Base-by-base conservation (phyloP, 352 stramenopile genomes). In the Pythium sp. region DNA sequence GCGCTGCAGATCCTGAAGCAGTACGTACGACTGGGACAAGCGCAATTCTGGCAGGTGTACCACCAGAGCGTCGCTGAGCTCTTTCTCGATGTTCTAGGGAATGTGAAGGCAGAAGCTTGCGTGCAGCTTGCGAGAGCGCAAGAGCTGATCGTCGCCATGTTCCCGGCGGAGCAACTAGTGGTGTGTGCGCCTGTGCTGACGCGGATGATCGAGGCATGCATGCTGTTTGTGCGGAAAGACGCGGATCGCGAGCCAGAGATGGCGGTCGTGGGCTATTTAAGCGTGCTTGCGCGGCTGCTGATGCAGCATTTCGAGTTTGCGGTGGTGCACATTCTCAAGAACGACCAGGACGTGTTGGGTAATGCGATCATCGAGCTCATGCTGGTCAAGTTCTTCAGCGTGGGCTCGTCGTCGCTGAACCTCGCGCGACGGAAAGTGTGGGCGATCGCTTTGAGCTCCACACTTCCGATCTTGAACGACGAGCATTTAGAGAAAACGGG, bases 1-100 rank as follows among this genome's bases (percentile, higher is more conserved):
- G 81, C 82, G 18, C 36, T 94, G 7, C 59, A 59, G 26, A 71
- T 96, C 56, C 34, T 93, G 22, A 73, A 89, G 58, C 78, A 73
- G n/a, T 94, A 95, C 70, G 65, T 94, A 30, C 70, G 65, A 15
- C 65, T 93, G 1, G 87, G 89, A 5, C 65, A 74, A 6, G 32
- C 55, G 1, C 78, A 74, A 32, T 95, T 96, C 66, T 95, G 86
- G 87, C 72, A 90, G 30, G 70, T 55, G 18, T 91, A 96, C 64
- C 78, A 89, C 58, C 28, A 47, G 0, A 76, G 67, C 20, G 71
- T 94, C 0, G 75, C 58, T 0, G 34, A 57, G 9, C 66, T 94
- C 36, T 69, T 94, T 15, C 64, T 63, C 22, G 73, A 72, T 47
- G 62, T 94, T 6, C 57, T 94, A 8, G 86, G 86, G 5, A 87